These are phyloP conservation scores for Gnetum montanum DNA, from an alignment of 75 land plant species.

Conservation along the genomic window DNA sequence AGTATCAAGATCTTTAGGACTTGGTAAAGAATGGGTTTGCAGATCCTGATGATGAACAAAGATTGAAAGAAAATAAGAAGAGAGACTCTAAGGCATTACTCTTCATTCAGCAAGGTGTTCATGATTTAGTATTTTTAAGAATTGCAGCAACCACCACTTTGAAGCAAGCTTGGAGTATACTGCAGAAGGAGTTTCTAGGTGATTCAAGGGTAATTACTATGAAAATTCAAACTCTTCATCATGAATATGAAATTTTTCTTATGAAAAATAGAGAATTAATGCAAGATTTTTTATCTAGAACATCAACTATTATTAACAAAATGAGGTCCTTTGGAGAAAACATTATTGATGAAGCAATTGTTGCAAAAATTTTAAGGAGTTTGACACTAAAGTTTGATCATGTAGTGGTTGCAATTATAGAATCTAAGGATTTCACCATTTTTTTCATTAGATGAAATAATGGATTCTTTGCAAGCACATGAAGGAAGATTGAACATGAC, in stretches of 20 bases:
- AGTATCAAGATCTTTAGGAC: background rate
- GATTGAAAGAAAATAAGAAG: background rate
- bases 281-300: background rate
- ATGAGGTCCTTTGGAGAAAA: background rate
- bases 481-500: constrained; percentile 8
- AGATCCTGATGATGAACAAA: background rate
- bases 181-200: background rate
- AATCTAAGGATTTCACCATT: constrained; percentile 7
- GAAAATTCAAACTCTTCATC: background rate
- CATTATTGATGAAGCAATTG: background rate
- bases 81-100: background rate
- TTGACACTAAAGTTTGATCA: background rate
- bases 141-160: background rate
- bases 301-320: background rate
- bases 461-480: constrained; percentile 12
- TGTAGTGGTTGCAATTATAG: background rate
- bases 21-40: background rate
- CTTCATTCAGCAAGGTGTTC: background rate
- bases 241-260: background rate
- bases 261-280: background rate
- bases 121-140: background rate
- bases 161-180: background rate
- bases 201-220: background rate
- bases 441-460: background rate
- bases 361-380: background rate